phyloP scores from a whole-genome alignment of 108 stramenopile species.

The Skeletonema marinoi region DNA sequence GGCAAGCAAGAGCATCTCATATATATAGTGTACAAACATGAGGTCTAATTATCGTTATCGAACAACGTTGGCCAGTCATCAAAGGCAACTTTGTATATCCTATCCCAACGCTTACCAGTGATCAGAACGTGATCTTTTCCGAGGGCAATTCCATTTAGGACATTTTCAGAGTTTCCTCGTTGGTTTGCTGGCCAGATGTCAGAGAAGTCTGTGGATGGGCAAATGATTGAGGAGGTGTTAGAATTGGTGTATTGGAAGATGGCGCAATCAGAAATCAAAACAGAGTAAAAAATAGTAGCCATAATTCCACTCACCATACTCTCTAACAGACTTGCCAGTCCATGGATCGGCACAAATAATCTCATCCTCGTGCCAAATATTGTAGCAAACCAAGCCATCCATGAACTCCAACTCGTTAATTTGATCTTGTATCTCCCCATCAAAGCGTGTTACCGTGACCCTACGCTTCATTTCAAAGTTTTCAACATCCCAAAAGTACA shows the following conservation, averaged over 20 bases:
- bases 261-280: not conserved
- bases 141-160: slow-evolving; percentile 87
- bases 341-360: slow-evolving; percentile 82
- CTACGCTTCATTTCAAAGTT: slow-evolving; percentile 53
- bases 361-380: slow-evolving; percentile 83
- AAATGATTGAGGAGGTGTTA: not conserved
- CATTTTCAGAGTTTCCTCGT: slow-evolving; percentile 58
- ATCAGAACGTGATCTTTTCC: slow-evolving; percentile 70
- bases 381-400: slow-evolving; percentile 79
- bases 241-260: not conserved
- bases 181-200: slow-evolving; percentile 59
- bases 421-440: slow-evolving; percentile 49
- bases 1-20: no score
- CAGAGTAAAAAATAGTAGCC: no score
- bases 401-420: slow-evolving; percentile 87
- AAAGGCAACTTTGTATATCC: slow-evolving; percentile 67
- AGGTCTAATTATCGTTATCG: not conserved
- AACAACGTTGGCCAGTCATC: slow-evolving; percentile 45
- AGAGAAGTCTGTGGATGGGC: slow-evolving; percentile 57
- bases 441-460: slow-evolving; percentile 54
- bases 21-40: not conserved
- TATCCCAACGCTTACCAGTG: slow-evolving; percentile 77
- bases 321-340: slow-evolving; percentile 74
- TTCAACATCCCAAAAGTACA: slow-evolving; percentile 82
- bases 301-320: slow-evolving; percentile 89